Conservation (phyloP, 345 rosid genomes). For the Acer yangbiense region DNA sequence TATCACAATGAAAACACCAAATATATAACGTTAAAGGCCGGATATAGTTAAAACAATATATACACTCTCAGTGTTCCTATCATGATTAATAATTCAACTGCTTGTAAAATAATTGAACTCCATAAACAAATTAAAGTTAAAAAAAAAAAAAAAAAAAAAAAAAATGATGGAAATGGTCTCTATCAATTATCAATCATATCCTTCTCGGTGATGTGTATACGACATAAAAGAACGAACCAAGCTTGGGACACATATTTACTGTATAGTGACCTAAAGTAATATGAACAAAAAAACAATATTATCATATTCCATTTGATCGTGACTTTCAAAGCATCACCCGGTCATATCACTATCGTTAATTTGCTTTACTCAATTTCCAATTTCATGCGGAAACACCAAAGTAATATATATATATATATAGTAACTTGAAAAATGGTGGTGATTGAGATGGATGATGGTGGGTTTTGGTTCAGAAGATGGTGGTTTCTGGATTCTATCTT, state of each 20-base stretch:
- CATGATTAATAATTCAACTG: background rate
- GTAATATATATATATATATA: too few species aligned
- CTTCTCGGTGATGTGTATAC: background rate
- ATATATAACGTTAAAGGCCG: too few species aligned
- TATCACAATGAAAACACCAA: too few species aligned
- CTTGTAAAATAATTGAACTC: background rate
- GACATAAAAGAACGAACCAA: background rate
- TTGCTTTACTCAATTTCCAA: too few species aligned
- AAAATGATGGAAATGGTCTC: background rate
- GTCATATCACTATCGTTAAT: too few species aligned
- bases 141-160: background rate
- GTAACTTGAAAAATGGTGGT: too few species aligned
- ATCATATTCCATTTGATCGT: background rate
- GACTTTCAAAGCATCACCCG: conserved; percentile 11
- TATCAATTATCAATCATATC: background rate
- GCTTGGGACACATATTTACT: background rate
- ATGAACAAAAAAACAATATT: background rate
- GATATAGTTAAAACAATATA: too few species aligned
- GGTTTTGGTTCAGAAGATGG: too few species aligned
- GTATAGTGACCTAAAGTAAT: background rate
- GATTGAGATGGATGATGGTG: too few species aligned
- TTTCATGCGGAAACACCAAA: too few species aligned
- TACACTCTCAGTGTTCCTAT: background rate
- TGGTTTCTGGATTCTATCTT: too few species aligned
- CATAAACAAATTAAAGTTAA: too few species aligned